A percentile compares a stretch with the other conserved stretches of the same genome.
These are phyloP conservation scores for Macrolepiota albuminosa DNA, from an alignment of 768 basidiomycete species.

Conservation along the genomic window DNA sequence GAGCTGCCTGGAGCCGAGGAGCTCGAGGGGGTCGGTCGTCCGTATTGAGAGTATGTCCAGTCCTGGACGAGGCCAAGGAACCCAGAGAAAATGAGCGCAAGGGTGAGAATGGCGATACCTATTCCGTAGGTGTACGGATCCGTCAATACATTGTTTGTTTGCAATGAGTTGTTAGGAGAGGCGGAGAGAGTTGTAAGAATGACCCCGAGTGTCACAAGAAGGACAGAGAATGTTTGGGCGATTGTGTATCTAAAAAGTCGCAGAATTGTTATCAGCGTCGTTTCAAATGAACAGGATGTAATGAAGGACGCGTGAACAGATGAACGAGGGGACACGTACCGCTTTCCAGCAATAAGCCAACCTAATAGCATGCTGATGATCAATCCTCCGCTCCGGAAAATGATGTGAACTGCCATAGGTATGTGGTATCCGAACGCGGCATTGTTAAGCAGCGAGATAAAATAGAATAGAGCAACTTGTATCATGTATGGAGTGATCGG, in stretches of 20 bases:
- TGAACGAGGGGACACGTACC: slow-evolving; percentile 32
- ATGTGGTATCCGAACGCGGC: slow-evolving; percentile 83
- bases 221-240: slow-evolving; percentile 66
- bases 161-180: slow-evolving; percentile 27
- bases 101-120: slow-evolving; percentile 69
- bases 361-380: slow-evolving; percentile 82
- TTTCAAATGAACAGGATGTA: no score
- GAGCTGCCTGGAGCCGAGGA: neutral
- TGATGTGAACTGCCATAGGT: slow-evolving; percentile 91
- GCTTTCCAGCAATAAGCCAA: slow-evolving; percentile 59
- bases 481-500: slow-evolving; percentile 69
- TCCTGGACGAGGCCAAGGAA: slow-evolving; percentile 85
- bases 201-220: slow-evolving; percentile 80
- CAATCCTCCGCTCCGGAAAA: slow-evolving; percentile 87
- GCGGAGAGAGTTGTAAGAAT: slow-evolving; percentile 79
- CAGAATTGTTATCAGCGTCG: neutral
- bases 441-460: slow-evolving; percentile 82
- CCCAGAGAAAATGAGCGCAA: slow-evolving; percentile 77
- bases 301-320: neutral
- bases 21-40: slow-evolving; percentile 20
- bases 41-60: slow-evolving; percentile 56
- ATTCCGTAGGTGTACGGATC: slow-evolving; percentile 47
- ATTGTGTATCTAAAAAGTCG: slow-evolving; percentile 48
- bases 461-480: slow-evolving; percentile 80
- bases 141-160: slow-evolving; percentile 6